Evolutionary conservation across 1,284 basidiomycete genomes (phyloP), one percentile per base, ranked within the genome.

Genomic region (Trichosporon sp.): DNA sequence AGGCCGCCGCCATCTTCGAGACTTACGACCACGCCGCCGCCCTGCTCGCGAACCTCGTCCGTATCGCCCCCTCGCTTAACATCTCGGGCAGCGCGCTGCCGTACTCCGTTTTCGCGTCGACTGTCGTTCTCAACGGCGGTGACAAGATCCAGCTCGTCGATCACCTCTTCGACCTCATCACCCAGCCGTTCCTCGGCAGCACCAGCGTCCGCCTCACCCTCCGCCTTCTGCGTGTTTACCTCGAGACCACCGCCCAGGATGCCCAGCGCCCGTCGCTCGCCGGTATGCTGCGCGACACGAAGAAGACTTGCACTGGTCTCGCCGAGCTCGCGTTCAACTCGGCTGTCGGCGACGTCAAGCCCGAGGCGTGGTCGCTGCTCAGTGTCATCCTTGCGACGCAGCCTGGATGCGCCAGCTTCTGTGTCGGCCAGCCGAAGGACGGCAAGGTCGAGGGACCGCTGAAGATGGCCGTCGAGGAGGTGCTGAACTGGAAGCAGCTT

Each of bases 281-380:
- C 2, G 78, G 81, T 26, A 76, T 80, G 72, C 72, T 83, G 1
- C 77, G 79, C 12, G 70, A 77, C 46, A 76, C 78, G 4, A 66
- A 74, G 12, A 63, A 68, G n/a, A 78, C 79, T 3, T 78, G 75
- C 51, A 66, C 70, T 1, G 73, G 71, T 4, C 70, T 82, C 16
- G 70, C 72, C 21, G 67, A 70, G 38, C 51, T 75, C 0, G 71
- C 76, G 7, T 68, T 73, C n/a, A 59, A 76, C 19, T 75, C 76
- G 2, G 71, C 67, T 6, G 70, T 66, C 6, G 77, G 74, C 11
- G 77, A 81, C 11, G 86, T 93, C 37, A 89, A 92, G 5, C 89
- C 89, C 59, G 88, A 90, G 0, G 88, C 92, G 1, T 97, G 95
- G 94, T 88, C 88, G 71, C 91, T 97, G 77, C 89, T 96, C 32